Evolutionary conservation across 108 stramenopile genomes (phyloP).

Genomic region (Aurantiochytrium sp.): DNA sequence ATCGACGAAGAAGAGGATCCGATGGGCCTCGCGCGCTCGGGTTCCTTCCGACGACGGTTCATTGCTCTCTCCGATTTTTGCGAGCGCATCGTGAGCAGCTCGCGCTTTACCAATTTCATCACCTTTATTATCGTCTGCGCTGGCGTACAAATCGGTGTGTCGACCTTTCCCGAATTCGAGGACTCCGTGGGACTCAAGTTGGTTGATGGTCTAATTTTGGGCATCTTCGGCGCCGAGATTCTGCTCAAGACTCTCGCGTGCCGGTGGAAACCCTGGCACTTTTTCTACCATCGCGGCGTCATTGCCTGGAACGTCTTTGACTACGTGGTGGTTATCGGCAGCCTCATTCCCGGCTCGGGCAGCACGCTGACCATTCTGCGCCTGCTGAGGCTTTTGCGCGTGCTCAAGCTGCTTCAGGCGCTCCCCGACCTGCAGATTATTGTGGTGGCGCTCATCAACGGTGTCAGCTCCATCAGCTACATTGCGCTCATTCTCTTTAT

Average conservation of each 20-base stretch:
- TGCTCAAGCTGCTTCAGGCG: constrained; percentile 46
- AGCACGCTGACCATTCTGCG: constrained; percentile 41
- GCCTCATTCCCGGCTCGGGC: constrained; percentile 21
- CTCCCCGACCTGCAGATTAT: constrained; percentile 50
- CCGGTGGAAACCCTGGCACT: background rate
- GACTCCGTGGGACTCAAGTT: background rate
- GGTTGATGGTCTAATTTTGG: background rate
- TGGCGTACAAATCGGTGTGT: constrained; percentile 11
- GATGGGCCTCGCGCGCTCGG: no score
- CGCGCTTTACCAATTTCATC: constrained; percentile 27
- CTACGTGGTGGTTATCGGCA: constrained; percentile 37
- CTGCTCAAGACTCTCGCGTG: constrained; percentile 26
- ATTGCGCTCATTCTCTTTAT: constrained; percentile 45
- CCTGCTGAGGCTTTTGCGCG: constrained; percentile 39
- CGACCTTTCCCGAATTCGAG: constrained; percentile 17
- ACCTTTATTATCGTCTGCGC: constrained; percentile 35
- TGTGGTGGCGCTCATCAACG: constrained; percentile 39
- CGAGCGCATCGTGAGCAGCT: background rate
- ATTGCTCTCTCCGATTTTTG: background rate
- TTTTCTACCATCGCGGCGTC: background rate
- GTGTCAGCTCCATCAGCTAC: constrained; percentile 38
- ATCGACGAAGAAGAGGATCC: background rate
- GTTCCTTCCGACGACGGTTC: background rate
- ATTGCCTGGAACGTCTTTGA: constrained; percentile 43
- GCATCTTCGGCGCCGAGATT: constrained; percentile 34